Evolutionary conservation across 805 yeast genomes (phyloP), one percentile per base, ranked within the genome.

Genomic region (Jamesozyma hellenica): DNA sequence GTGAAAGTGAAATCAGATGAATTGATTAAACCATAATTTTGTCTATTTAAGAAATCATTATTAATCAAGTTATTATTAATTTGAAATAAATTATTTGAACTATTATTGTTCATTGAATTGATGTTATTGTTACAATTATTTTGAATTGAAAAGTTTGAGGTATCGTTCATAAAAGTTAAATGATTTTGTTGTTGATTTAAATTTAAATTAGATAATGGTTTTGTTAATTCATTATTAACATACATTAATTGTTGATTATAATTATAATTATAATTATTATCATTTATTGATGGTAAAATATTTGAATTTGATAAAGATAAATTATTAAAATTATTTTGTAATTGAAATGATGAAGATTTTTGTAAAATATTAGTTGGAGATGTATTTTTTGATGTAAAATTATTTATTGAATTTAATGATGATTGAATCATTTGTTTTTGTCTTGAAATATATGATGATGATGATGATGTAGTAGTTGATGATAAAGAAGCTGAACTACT

Each of bases 401-500:
- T 31, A 17, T 44, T 38, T 37, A 45, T 27, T 17, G 36, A 14
- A 36, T 29, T 27, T 19, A 27, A 25, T 33, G 40, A 48, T 14
- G 31, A 14, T 26, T 42, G 47, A 21, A 21, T 21, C 23, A 21
- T 21, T 15, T 41, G 45, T 23, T 46, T 43, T 32, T 42, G 47
- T 25, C 35, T 34, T 23, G 30, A 28, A 8, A 35, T 21, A 23
- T 28, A 42, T 25, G 26, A 35, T 19, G 16, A 41, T 34, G 34
- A 35, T 3, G 53, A 43, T 16, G 48, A 36, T n/a, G n/a, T n/a
- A 21, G 5, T 21, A 6, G 16, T 39, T 34, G 34, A 35, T 4
- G 54, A 43, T 17, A 47, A 36, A 4, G 52, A 44, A 4, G 43
- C 46, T 17, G 57, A 51, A 39, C 58, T 53, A 32, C 50, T 49